Percentiles rank a stretch among this genome's conserved stretches.
Conservation (phyloP, 2,329 filamentous ascomycete species). For the Metarhizium robertsii region DNA sequence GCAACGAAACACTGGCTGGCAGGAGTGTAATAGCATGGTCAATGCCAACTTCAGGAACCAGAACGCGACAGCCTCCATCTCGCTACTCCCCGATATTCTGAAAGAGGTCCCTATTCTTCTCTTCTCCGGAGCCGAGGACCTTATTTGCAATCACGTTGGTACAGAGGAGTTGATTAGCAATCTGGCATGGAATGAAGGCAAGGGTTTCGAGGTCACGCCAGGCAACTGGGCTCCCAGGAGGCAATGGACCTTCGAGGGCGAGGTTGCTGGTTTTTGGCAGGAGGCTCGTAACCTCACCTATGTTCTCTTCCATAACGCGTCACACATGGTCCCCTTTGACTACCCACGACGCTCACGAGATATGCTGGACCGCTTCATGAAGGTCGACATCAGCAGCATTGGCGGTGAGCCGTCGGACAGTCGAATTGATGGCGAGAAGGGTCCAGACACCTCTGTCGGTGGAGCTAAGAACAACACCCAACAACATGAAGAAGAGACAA, state of each 20-base stretch:
- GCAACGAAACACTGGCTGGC: constrained; percentile 81
- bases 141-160: constrained; percentile 95
- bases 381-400: constrained; percentile 81
- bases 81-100: constrained; percentile 69
- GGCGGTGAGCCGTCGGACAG: constrained; percentile 73
- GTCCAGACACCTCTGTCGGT: constrained; percentile 67
- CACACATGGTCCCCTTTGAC: constrained; percentile 98
- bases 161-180: constrained; percentile 87
- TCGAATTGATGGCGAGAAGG: constrained; percentile 76
- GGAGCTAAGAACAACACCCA: constrained; percentile 50
- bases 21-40: constrained; percentile 78
- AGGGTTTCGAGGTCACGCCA: constrained; percentile 79
- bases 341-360: constrained; percentile 77
- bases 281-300: constrained; percentile 93
- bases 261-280: constrained; percentile 86
- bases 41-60: constrained; percentile 58
- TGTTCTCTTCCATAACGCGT: constrained; percentile 88
- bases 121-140: constrained; percentile 87
- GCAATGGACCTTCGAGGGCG: constrained; percentile 88
- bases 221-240: constrained; percentile 87
- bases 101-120: constrained; percentile 70
- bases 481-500: constrained; percentile 42
- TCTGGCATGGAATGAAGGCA: constrained; percentile 84
- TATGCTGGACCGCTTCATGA: constrained; percentile 96
- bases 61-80: constrained; percentile 64